Conservation (phyloP, 2,329 filamentous ascomycete genomes). For the Fusarium redolens region DNA sequence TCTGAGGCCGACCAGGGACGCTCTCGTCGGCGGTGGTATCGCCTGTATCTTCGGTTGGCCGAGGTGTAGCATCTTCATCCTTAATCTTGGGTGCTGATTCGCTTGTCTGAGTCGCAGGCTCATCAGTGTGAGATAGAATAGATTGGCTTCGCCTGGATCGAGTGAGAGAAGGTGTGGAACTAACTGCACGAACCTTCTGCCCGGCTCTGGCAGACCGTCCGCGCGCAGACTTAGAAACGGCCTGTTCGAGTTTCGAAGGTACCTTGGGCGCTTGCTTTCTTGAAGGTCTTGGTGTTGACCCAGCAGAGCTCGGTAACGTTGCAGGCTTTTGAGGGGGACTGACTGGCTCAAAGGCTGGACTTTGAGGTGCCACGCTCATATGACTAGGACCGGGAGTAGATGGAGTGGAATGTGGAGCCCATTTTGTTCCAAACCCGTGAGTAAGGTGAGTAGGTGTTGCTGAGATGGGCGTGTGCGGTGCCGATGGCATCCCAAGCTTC, state of each 20-base stretch:
- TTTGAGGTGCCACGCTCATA: conserved; percentile 54
- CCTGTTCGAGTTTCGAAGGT: conserved; percentile 39
- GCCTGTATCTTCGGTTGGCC: conserved; percentile 63
- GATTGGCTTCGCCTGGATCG: conserved; percentile 58
- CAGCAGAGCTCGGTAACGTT: conserved; percentile 49
- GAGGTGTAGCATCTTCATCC: conserved; percentile 68
- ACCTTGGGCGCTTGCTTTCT: conserved; percentile 52
- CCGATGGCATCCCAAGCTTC: conserved; percentile 46
- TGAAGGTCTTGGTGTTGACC: conserved; percentile 44
- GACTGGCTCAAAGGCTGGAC: conserved; percentile 68
- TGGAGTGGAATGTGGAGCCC: conserved; percentile 67
- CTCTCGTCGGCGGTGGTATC: conserved; percentile 69
- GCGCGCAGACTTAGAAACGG: conserved; percentile 41
- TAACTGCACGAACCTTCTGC: conserved; percentile 50
- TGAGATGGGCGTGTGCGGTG: conserved; percentile 52
- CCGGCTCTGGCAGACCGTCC: conserved; percentile 52
- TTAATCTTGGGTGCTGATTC: conserved; percentile 62
- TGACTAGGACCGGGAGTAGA: conserved; percentile 64
- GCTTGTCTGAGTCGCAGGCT: conserved; percentile 57
- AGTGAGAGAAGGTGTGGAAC: conserved; percentile 51
- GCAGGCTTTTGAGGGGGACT: conserved; percentile 62
- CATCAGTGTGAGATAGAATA: conserved; percentile 60
- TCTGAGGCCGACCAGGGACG: conserved; percentile 53
- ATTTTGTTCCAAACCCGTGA: conserved; percentile 65
- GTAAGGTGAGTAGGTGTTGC: conserved; percentile 46